Percentiles rank a stretch among this genome's conserved stretches.
Conservation (phyloP, 1,139 yeast species). For the Saccharomyces pastorianus region DNA sequence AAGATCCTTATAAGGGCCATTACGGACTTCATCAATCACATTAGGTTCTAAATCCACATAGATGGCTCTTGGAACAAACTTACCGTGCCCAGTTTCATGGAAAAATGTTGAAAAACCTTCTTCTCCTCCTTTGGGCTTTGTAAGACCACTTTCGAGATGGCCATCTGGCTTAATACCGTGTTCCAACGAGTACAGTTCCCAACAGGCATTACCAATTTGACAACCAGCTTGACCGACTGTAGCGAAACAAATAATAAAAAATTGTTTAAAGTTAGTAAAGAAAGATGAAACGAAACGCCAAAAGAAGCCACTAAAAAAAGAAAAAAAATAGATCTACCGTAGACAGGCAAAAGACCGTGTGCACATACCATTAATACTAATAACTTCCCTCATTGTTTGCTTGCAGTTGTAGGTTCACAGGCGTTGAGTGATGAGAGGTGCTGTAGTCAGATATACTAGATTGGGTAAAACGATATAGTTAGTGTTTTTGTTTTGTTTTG, state of each 20-base stretch:
- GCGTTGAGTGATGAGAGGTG: not conserved
- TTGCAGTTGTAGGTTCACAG: not conserved
- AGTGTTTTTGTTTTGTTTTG: not conserved
- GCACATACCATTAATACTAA: not conserved
- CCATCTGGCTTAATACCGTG: constrained; percentile 93
- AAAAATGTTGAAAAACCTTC: constrained; percentile 96
- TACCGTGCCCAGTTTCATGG: constrained; percentile 92
- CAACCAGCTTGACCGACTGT: constrained; percentile 72
- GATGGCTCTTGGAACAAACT: constrained; percentile 94
- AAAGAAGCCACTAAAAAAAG: not conserved
- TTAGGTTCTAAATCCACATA: constrained; percentile 97
- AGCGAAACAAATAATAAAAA: not conserved
- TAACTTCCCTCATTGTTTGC: too few species aligned
- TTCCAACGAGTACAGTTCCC: constrained; percentile 95
- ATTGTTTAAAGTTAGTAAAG: not conserved
- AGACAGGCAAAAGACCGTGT: not conserved
- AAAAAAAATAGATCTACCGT: not conserved
- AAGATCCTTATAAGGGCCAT: constrained; percentile 82
- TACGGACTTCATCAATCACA: constrained; percentile 94
- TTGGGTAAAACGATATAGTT: not conserved
- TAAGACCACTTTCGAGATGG: constrained; percentile 63
- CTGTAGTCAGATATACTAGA: not conserved
- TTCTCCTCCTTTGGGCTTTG: constrained; percentile 77
- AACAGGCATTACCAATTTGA: constrained; percentile 97
- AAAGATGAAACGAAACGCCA: not conserved